Evolutionary conservation across 208 protist genomes (phyloP).

Genomic region (Acanthamoeba royreba): DNA sequence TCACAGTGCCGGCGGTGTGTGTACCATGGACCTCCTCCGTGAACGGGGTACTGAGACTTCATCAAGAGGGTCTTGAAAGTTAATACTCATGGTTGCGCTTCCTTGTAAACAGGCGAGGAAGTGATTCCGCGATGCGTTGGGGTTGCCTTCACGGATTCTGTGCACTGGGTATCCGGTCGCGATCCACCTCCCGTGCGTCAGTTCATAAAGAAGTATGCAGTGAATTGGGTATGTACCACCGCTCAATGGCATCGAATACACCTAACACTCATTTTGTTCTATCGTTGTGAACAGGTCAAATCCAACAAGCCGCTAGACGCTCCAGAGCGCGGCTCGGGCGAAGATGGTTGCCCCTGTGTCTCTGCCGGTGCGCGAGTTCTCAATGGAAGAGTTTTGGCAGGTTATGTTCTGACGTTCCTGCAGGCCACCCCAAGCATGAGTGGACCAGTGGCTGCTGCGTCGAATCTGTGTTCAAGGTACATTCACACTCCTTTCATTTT

Average conservation of each 20-base stretch:
- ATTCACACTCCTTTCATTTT: not conserved
- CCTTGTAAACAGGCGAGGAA: not conserved
- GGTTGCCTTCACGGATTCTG: slow-evolving; percentile 52
- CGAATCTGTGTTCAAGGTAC: not conserved
- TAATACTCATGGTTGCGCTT: not conserved
- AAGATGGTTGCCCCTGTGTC: not conserved
- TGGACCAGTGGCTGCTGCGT: slow-evolving; percentile 16
- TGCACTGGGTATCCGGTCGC: slow-evolving; percentile 26
- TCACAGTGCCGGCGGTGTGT: slow-evolving; percentile 53
- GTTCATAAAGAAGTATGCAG: slow-evolving; percentile 11
- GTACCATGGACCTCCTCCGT: slow-evolving; percentile 28
- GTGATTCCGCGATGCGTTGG: not conserved
- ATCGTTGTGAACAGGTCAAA: not conserved
- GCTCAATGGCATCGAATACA: not conserved
- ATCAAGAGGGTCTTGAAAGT: not conserved
- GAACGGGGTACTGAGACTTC: not conserved
- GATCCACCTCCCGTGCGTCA: not conserved
- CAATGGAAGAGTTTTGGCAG: no score
- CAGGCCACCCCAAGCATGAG: not conserved
- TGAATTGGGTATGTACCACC: not conserved
- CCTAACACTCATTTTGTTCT: not conserved
- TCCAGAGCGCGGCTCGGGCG: not conserved
- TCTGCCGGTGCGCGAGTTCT: no score
- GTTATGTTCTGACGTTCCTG: not conserved
- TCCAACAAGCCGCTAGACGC: not conserved